A percentile compares a stretch with the other conserved stretches of the same genome.
phyloP scores from a whole-genome alignment of 495 filamentous ascomycete species.

The Lichina pygmaea region DNA sequence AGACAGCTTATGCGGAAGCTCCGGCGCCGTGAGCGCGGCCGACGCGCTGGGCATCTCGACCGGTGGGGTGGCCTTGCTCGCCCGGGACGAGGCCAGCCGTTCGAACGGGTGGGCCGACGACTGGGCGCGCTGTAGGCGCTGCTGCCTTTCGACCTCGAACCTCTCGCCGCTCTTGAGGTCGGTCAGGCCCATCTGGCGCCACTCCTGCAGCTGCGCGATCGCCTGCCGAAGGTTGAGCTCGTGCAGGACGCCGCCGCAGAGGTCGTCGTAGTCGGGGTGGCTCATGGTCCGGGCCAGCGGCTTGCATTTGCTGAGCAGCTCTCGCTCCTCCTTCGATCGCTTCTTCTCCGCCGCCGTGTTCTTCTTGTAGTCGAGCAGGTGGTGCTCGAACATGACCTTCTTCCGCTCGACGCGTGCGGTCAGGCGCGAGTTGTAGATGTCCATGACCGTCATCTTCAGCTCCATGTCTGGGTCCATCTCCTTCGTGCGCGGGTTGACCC shows the following conservation, averaged over 20 bases:
- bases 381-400: conserved; percentile 88
- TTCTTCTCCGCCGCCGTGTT: conserved; percentile 76
- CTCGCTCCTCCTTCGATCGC: conserved; percentile 79
- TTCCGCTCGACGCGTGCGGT: conserved; percentile 86
- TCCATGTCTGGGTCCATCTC: conserved; percentile 84
- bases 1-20: conserved; percentile 20
- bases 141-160: conserved; percentile 75
- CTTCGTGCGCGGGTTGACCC: conserved; percentile 55
- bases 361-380: conserved; percentile 73
- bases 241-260: conserved; percentile 58
- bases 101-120: conserved; percentile 9
- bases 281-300: conserved; percentile 96
- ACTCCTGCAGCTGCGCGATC: conserved; percentile 78
- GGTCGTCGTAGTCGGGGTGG: conserved; percentile 61
- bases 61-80: conserved; percentile 25
- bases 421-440: conserved; percentile 87
- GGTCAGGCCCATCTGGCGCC: conserved; percentile 58
- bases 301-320: conserved; percentile 75
- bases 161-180: conserved; percentile 74
- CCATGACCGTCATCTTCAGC: conserved; percentile 91
- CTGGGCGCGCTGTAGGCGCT: conserved; percentile 12
- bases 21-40: conserved; percentile 44
- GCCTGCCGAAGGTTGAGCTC: conserved; percentile 80
- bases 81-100: conserved; percentile 34
- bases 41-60: conserved; percentile 47